Evolutionary conservation across 768 basidiomycete genomes (phyloP).

Genomic region (Rhizopogon roseolus): DNA sequence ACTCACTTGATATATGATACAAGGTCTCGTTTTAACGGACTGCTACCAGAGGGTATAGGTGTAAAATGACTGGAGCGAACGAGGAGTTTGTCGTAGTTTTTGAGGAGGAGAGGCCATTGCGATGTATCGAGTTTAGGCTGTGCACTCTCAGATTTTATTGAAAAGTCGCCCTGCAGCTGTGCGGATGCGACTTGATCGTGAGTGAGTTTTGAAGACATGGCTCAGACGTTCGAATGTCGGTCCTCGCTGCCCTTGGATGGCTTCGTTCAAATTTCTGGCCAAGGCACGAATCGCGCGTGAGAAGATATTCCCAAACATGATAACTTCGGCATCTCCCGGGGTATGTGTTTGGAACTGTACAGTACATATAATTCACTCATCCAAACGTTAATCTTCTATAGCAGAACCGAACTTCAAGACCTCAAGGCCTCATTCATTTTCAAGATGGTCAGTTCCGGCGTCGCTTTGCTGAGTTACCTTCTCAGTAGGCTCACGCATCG

Average conservation of each 20-base stretch:
- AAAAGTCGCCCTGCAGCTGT: conserved; percentile 69
- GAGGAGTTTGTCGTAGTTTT: conserved; percentile 97
- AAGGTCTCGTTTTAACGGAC: conserved; percentile 93
- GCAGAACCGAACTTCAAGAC: conserved; percentile 11
- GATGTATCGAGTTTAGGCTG: conserved; percentile 87
- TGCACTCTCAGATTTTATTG: conserved; percentile 74
- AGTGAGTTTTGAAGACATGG: conserved; percentile 33
- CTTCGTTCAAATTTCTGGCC: background rate
- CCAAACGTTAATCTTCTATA: conserved; percentile 11
- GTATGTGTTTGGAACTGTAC: conserved; percentile 41
- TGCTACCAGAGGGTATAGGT: conserved; percentile 91
- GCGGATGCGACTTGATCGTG: conserved; percentile 69
- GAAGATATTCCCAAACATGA: conserved; percentile 3
- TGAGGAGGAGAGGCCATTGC: conserved; percentile 94
- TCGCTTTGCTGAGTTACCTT: conserved; percentile 87
- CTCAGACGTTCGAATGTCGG: background rate
- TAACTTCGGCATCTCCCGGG: background rate
- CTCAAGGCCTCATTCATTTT: conserved; percentile 26
- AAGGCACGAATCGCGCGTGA: conserved; percentile 16
- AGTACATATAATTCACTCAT: conserved; percentile 31
- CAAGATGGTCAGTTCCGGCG: conserved; percentile 72
- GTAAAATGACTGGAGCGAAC: conserved; percentile 97
- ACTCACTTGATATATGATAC: conserved; percentile 81
- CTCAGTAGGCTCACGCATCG: conserved; percentile 82
- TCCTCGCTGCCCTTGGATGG: background rate